Base-by-base conservation (phyloP, 208 protist genomes). In the Zelonia costaricensis region DNA sequence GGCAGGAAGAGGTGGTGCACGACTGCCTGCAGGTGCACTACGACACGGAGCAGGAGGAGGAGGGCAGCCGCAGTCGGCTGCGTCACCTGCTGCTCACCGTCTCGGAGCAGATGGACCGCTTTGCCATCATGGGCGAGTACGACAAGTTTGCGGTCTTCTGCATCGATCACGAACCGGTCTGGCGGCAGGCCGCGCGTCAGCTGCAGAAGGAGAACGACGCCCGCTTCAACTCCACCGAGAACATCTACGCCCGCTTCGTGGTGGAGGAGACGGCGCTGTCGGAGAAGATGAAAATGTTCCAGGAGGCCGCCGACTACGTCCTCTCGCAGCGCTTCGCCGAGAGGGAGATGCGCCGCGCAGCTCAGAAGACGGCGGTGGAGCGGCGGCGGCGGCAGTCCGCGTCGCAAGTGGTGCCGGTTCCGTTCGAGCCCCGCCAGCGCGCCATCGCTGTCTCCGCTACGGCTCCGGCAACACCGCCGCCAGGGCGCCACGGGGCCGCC, bases 291-390 rank as follows among this genome's bases (percentile, higher is more conserved):
- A 16, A 13, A 4, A 61, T 78, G 55, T 62, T 67, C 20, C 74
- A 85, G 25, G 80, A 87, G 60, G 56, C 78, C 4, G 7, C 39
- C 2, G 80, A 82, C 58, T 87, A 45, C 46, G 43, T 91, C 12
- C 12, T 78, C 7, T 84, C 84, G 12, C 36, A 83, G 18, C 48
- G 71, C 33, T 36, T 85, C 6, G 38, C 67, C 27, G 78, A 83
- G 47, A 51, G 74, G 45, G 84, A 91, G 20, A 55, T 78, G 71
- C 62, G 62, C 38, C 36, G 46, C 44, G 35, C 20, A 1, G 58
- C 72, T 6, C 46, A 47, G 9, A 22, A 10, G 1, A 43, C 31
- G 38, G 76, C 68, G 22, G 38, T 39, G 43, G 5, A 44, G 27
- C 48, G 64, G 4, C 67, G 54, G 15, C 64, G 64, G 22, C 35